phyloP scores from a whole-genome alignment of 1,284 basidiomycete species.

The Boletus subluridellus region DNA sequence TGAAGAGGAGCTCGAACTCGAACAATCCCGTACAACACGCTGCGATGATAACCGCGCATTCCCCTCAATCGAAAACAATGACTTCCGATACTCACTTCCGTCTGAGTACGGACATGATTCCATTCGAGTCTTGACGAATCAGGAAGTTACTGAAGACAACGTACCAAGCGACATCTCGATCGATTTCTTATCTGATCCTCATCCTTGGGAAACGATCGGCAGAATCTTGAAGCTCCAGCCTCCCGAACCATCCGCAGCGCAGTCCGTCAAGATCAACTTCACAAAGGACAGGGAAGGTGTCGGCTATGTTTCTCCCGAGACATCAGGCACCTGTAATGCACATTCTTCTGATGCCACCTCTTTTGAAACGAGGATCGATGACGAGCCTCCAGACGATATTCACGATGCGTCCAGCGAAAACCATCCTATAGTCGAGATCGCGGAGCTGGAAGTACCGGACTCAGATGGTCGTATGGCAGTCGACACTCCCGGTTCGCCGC shows the following conservation, averaged over 20 bases:
- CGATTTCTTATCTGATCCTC: slow-evolving; percentile 31
- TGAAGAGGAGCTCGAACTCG: not conserved
- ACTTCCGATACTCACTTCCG: not conserved
- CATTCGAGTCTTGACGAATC: not conserved
- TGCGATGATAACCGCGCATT: not conserved
- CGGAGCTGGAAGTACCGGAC: slow-evolving; percentile 1
- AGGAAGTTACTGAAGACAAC: not conserved
- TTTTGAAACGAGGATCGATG: not conserved
- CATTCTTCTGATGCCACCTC: not conserved
- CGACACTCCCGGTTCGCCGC: not conserved
- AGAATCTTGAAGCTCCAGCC: slow-evolving; percentile 23
- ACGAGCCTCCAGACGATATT: not conserved
- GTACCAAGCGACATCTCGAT: slow-evolving; percentile 5
- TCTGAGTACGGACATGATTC: not conserved
- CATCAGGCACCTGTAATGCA: not conserved
- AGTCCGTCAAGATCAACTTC: slow-evolving; percentile 13
- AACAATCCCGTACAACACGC: not conserved
- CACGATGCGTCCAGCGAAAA: not conserved
- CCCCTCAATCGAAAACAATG: not conserved
- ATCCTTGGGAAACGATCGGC: slow-evolving; percentile 32
- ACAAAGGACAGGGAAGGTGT: slow-evolving; percentile 30
- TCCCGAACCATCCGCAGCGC: not conserved
- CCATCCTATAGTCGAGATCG: not conserved
- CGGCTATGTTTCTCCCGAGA: slow-evolving; percentile 16
- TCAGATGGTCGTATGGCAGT: not conserved